Conservation (phyloP, 1,139 yeast species). For the Pichia sp. region DNA sequence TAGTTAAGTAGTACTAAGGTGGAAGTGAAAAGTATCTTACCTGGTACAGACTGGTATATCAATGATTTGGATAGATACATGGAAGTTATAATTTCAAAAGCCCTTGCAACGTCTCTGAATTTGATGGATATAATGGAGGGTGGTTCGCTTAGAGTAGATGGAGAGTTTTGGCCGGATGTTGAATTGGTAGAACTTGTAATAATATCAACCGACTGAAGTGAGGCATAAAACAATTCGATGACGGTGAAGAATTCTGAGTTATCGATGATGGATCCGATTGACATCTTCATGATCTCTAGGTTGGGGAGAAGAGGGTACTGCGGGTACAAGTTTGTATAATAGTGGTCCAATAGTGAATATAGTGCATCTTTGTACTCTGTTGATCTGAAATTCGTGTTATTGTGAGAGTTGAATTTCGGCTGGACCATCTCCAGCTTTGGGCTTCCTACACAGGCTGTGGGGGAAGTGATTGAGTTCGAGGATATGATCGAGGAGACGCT, state of each 20-base stretch:
- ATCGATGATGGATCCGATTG: constrained; percentile 27
- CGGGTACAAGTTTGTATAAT: constrained; percentile 52
- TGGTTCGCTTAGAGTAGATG: not conserved
- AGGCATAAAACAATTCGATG: constrained; percentile 47
- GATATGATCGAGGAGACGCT: constrained; percentile 10
- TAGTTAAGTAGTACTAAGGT: constrained; percentile 54
- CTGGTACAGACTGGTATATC: constrained; percentile 31
- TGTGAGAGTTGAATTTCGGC: not conserved
- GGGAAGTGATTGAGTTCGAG: not conserved
- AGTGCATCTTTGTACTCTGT: constrained; percentile 3
- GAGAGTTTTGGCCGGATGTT: not conserved
- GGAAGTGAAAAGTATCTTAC: constrained; percentile 41
- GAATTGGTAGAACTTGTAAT: constrained; percentile 28
- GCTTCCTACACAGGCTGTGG: not conserved
- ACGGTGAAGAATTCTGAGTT: constrained; percentile 41
- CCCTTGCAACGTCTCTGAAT: constrained; percentile 35
- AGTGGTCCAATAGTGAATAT: constrained; percentile 29
- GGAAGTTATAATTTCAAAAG: constrained; percentile 40
- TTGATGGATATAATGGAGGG: constrained; percentile 18
- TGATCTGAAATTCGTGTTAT: not conserved
- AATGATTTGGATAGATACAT: constrained; percentile 43
- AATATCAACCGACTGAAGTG: constrained; percentile 47
- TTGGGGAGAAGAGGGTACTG: constrained; percentile 58
- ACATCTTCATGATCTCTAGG: constrained; percentile 9
- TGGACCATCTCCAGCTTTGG: not conserved